Evolutionary conservation across 2,329 filamentous ascomycete species (phyloP).

Genomic region (Thelonectria blattea): DNA sequence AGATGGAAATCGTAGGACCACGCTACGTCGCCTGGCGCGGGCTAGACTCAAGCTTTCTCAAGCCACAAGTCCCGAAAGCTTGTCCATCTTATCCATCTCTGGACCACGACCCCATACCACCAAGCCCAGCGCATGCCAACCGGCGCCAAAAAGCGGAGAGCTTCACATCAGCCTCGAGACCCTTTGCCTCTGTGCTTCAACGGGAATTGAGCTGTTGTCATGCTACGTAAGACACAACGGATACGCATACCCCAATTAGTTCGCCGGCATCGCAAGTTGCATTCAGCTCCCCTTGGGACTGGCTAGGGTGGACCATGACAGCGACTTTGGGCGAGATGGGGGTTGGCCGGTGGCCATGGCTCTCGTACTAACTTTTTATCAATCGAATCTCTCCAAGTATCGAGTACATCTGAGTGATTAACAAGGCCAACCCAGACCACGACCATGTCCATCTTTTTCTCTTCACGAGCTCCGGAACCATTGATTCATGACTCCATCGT

Average conservation of each 20-base stretch:
- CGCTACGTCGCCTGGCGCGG: constrained; percentile 16
- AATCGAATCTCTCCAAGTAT: constrained; percentile 12
- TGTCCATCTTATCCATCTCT: constrained; percentile 25
- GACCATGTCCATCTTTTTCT: neutral
- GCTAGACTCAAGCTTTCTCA: constrained; percentile 24
- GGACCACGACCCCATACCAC: neutral
- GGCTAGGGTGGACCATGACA: constrained; percentile 10
- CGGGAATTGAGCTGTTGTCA: neutral
- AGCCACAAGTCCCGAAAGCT: constrained; percentile 26
- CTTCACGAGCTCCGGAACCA: neutral
- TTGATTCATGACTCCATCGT: constrained; percentile 6
- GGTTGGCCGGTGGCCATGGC: neutral
- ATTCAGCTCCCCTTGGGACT: neutral
- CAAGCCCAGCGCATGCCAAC: neutral
- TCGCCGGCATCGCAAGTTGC: neutral
- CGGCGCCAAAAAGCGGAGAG: neutral
- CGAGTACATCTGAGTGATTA: constrained; percentile 4
- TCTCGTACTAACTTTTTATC: constrained; percentile 16
- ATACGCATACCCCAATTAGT: neutral
- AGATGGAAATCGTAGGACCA: constrained; percentile 14
- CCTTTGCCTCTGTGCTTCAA: neutral
- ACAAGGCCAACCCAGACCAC: neutral
- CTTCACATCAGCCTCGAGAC: neutral
- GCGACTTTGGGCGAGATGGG: neutral
- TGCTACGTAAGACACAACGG: neutral